Percentiles rank a stretch among this genome's conserved stretches.
Evolutionary conservation across 805 yeast genomes (phyloP).

Genomic region (Kodamaea nitidulidarum): DNA sequence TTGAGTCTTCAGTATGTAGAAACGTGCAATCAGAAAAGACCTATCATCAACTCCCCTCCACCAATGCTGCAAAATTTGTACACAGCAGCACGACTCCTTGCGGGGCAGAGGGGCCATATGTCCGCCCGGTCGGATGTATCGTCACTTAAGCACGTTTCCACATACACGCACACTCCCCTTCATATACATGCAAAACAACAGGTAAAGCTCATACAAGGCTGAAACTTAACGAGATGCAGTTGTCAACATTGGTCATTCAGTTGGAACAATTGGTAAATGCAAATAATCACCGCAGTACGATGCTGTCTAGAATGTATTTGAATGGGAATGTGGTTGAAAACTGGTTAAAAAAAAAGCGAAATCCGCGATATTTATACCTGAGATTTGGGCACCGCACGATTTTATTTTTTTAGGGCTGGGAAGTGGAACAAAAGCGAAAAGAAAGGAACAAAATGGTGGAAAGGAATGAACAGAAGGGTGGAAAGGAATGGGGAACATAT

Average conservation of each 20-base stretch:
- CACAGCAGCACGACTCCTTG: conserved; percentile 51
- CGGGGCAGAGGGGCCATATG: conserved; percentile 39
- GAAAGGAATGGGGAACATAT: no score
- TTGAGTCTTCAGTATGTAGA: background rate
- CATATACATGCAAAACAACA: conserved; percentile 7
- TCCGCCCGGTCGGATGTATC: conserved; percentile 52
- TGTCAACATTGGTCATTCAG: conserved; percentile 53
- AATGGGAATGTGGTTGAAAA: conserved; percentile 8
- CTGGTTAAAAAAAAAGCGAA: conserved; percentile 2
- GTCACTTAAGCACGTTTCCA: conserved; percentile 25
- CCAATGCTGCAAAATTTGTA: conserved; percentile 49
- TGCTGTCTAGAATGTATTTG: conserved; percentile 9
- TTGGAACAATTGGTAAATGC: conserved; percentile 59
- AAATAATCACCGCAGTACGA: conserved; percentile 43
- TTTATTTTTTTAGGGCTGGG: conserved; percentile 5
- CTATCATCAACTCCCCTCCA: conserved; percentile 48
- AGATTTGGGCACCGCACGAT: background rate
- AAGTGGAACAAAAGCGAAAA: background rate
- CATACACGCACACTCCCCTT: conserved; percentile 12
- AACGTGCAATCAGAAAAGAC: conserved; percentile 25
- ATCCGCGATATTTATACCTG: background rate
- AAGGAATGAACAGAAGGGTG: no score
- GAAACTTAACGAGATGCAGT: conserved; percentile 57
- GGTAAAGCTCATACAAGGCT: conserved; percentile 54
- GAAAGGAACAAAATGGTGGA: no score